A percentile compares a stretch with the other conserved stretches of the same genome.
phyloP scores from a whole-genome alignment of 768 basidiomycete genomes.

The Rhodotorula toruloides region DNA sequence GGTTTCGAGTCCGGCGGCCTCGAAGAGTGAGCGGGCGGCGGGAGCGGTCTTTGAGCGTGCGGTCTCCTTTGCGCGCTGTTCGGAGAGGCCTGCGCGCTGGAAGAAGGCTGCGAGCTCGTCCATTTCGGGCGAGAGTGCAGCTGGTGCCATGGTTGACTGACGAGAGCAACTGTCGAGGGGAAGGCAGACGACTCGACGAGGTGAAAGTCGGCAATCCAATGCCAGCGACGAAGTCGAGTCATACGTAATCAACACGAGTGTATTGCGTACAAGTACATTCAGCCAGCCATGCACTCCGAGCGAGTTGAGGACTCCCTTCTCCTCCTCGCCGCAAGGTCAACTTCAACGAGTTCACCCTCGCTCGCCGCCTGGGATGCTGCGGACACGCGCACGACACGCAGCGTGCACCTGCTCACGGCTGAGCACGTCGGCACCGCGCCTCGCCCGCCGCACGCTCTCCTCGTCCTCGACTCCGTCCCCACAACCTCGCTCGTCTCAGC shows the following conservation, averaged over 20 bases:
- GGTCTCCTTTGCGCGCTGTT: conserved; percentile 17
- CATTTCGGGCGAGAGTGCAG: conserved; percentile 13
- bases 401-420: background rate
- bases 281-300: background rate
- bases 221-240: too few species aligned
- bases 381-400: background rate
- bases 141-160: conserved; percentile 2
- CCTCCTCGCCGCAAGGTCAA: background rate
- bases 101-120: conserved; percentile 23
- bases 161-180: background rate
- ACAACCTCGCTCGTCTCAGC: background rate
- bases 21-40: conserved; percentile 6
- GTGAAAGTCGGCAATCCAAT: too few species aligned
- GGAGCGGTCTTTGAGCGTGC: conserved; percentile 24
- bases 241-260: too few species aligned
- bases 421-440: background rate
- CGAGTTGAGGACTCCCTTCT: background rate
- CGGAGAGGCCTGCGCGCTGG: conserved; percentile 24
- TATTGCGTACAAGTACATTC: background rate
- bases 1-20: background rate
- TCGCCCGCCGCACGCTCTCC: background rate
- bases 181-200: background rate
- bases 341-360: too few species aligned
- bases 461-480: conserved; percentile 2
- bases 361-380: too few species aligned